Base-by-base conservation (phyloP, 192 early-diverging fungal species). In the Haplosporangium gracile region DNA sequence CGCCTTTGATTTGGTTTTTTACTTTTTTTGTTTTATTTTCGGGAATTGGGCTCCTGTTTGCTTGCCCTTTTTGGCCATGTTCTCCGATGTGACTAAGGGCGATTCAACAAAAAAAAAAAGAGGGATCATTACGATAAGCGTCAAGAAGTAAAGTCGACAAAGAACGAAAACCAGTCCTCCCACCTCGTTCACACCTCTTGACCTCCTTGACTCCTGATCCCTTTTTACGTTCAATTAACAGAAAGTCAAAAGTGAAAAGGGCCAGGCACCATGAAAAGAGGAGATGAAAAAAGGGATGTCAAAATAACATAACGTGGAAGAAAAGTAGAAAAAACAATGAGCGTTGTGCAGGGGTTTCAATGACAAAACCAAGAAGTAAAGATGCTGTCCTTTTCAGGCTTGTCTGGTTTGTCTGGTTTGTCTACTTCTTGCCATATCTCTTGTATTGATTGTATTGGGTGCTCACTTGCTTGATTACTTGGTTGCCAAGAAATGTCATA, bases 61-160 rank as follows among this genome's bases (percentile, higher is more conserved):
- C 70, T 71, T 71, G 38, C 70, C 70, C 40, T 71, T 71, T 71
- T 71, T 39, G 70, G 70, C 70, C 38, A 71, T 71, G 70, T 42
- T 65, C 60, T 65, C 24, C 60, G 11, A 32, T 65, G 57, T 4
- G 60, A 32, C 29, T 13, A 15, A 65, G 29, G 60, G 49, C 20
- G 5, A 51, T 22, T 51, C 18, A 51, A 51, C 15, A 22, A 49
- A 11, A 49, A 16, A 11, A 13, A 65, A 32, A 13, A 11, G 10
- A 4, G 6, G 10, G 11, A 29, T 34, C 22, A 10, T 32, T 29
- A 9, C 8, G 60, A 63, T 63, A 63, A 63, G 60, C 60, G 2
- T 49, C 15, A 49, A 4, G 47, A 65, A 65, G 60, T 13, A 65
- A 65, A 65, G 60, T 65, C 29, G 60, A 65, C 29, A 32, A 10